phyloP scores from a whole-genome alignment of 2,329 filamentous ascomycete genomes.

The Myriosclerotinia scirpicola region DNA sequence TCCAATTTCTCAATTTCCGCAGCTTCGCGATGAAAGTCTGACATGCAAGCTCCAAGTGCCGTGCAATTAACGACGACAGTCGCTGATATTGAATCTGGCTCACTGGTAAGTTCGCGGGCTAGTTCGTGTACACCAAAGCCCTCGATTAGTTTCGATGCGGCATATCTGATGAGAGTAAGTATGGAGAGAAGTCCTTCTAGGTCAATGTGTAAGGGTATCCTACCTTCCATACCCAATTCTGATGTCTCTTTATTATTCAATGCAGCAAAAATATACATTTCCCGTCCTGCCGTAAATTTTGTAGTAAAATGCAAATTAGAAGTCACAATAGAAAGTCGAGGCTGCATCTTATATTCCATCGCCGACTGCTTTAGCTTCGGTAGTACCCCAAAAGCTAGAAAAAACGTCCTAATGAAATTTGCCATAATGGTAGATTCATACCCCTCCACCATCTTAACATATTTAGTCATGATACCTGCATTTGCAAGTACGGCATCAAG shows the following conservation, averaged over 20 bases:
- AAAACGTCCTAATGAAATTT: slow-evolving; percentile 39
- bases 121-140: slow-evolving; percentile 8
- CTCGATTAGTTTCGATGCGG: slow-evolving; percentile 21
- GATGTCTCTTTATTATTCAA: slow-evolving; percentile 27
- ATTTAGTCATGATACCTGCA: slow-evolving; percentile 27
- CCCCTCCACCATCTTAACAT: slow-evolving; percentile 28
- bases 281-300: slow-evolving; percentile 32
- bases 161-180: slow-evolving; percentile 21
- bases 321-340: slow-evolving; percentile 29
- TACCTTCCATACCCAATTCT: slow-evolving; percentile 17
- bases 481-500: slow-evolving; percentile 49
- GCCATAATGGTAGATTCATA: slow-evolving; percentile 31
- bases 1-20: not conserved
- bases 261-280: slow-evolving; percentile 31
- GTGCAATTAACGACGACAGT: slow-evolving; percentile 19
- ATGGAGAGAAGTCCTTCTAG: not conserved
- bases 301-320: slow-evolving; percentile 32
- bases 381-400: slow-evolving; percentile 34
- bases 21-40: slow-evolving; percentile 6
- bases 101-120: not conserved
- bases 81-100: not conserved
- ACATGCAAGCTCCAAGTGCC: slow-evolving; percentile 23
- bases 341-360: slow-evolving; percentile 16
- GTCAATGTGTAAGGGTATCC: not conserved
- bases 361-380: slow-evolving; percentile 35